These are phyloP conservation scores for Mycena latifolia DNA, from an alignment of 768 basidiomycete genomes.

Conservation along the genomic window DNA sequence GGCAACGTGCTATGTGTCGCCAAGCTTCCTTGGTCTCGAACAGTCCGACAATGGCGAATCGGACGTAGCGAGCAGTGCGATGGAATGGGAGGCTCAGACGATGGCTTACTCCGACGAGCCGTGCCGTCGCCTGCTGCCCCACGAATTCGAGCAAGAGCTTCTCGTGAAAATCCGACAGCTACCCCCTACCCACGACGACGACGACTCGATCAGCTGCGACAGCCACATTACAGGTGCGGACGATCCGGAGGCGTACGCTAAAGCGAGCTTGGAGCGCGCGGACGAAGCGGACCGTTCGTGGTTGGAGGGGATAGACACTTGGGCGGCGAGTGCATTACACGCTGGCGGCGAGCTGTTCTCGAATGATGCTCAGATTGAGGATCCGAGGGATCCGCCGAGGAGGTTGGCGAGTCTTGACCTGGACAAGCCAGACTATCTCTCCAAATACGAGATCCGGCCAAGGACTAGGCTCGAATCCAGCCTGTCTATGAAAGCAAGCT, in stretches of 20 bases:
- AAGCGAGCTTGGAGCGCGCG: background rate
- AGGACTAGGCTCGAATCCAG: too few relatives aligned
- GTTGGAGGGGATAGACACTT: background rate
- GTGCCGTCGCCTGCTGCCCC: conserved; percentile 14
- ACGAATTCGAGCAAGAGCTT: conserved; percentile 6
- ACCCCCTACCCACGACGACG: background rate
- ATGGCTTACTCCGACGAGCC: conserved; percentile 10
- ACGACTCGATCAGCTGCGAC: conserved; percentile 16
- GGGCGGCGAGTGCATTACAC: conserved; percentile 5
- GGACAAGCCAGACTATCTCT: conserved; percentile 9
- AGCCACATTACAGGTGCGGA: conserved; percentile 11
- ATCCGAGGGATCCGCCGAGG: conserved; percentile 9
- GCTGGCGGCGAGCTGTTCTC: background rate
- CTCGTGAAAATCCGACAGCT: background rate
- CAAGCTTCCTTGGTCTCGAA: conserved; percentile 9
- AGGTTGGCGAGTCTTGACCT: conserved; percentile 14
- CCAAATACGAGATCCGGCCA: too few relatives aligned
- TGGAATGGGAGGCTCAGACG: conserved; percentile 9
- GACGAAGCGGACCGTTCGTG: conserved; percentile 5
- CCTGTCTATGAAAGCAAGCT: too few relatives aligned
- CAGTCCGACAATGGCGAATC: background rate
- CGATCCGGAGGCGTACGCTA: conserved; percentile 11
- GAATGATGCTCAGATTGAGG: conserved; percentile 4
- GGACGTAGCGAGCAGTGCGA: background rate
- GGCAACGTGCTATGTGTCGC: conserved; percentile 1